phyloP scores from a whole-genome alignment of 768 basidiomycete genomes.

The Tulasnella sp. region DNA sequence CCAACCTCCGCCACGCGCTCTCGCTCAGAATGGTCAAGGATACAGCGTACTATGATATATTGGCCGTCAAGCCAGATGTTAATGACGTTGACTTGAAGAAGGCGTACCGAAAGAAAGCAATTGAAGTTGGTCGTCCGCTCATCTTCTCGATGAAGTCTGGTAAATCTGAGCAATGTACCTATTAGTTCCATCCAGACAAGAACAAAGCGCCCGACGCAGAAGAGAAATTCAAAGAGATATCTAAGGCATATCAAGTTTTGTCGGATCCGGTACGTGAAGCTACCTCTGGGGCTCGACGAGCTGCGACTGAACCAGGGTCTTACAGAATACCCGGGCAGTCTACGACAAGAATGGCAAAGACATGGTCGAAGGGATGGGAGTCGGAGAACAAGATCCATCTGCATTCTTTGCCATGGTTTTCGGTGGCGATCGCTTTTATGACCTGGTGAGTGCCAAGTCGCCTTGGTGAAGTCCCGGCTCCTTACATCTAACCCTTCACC shows the following conservation, averaged over 20 bases:
- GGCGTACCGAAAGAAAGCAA: slow-evolving; percentile 90
- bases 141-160: background rate
- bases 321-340: slow-evolving; percentile 73
- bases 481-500: slow-evolving; percentile 13
- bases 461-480: background rate
- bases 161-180: slow-evolving; percentile 11
- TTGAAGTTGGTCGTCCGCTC: slow-evolving; percentile 57
- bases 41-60: slow-evolving; percentile 82
- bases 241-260: slow-evolving; percentile 95
- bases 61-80: slow-evolving; percentile 67
- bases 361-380: slow-evolving; percentile 78
- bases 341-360: slow-evolving; percentile 96
- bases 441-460: slow-evolving; percentile 62
- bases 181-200: slow-evolving; percentile 91
- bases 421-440: slow-evolving; percentile 85
- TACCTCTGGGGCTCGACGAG: background rate
- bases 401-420: slow-evolving; percentile 95
- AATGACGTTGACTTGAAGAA: slow-evolving; percentile 85
- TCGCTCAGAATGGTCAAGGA: slow-evolving; percentile 39
- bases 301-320: slow-evolving; percentile 2
- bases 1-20: background rate
- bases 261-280: slow-evolving; percentile 64
- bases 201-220: slow-evolving; percentile 90
- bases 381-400: slow-evolving; percentile 84
- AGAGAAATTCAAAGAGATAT: slow-evolving; percentile 95